These are phyloP conservation scores for Fusarium goolgardi DNA, from an alignment of 2,329 filamentous ascomycete genomes.

Conservation along the genomic window DNA sequence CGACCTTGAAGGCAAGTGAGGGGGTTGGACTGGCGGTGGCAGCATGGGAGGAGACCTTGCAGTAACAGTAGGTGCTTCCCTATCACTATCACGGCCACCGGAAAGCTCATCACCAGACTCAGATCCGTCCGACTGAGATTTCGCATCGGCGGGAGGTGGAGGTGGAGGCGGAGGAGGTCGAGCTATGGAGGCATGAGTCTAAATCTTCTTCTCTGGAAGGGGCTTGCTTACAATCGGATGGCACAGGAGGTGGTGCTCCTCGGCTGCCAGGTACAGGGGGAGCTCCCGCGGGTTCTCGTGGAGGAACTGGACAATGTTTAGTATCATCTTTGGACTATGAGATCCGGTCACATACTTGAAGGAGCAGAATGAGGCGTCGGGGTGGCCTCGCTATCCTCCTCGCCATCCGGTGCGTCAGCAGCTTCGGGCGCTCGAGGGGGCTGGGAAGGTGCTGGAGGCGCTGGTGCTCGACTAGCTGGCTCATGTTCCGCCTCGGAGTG, in stretches of 20 bases:
- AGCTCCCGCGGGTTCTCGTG: slow-evolving; percentile 52
- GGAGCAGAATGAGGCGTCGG: slow-evolving; percentile 48
- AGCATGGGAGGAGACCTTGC: slow-evolving; percentile 58
- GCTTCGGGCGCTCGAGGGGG: slow-evolving; percentile 34
- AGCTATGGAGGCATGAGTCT: slow-evolving; percentile 58
- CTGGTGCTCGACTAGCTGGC: slow-evolving; percentile 43
- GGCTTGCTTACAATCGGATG: slow-evolving; percentile 67
- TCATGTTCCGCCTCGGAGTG: slow-evolving; percentile 53
- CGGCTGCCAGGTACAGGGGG: slow-evolving; percentile 62
- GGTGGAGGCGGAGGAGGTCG: slow-evolving; percentile 67
- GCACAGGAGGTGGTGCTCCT: slow-evolving; percentile 68
- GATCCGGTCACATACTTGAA: slow-evolving; percentile 33
- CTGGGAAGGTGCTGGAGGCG: slow-evolving; percentile 49
- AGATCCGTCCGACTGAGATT: slow-evolving; percentile 80
- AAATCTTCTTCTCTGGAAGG: slow-evolving; percentile 43
- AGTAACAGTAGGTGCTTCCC: slow-evolving; percentile 46
- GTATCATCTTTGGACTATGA: not conserved
- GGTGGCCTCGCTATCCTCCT: slow-evolving; percentile 53
- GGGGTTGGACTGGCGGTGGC: slow-evolving; percentile 51
- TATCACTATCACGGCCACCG: slow-evolving; percentile 57
- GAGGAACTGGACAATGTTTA: slow-evolving; percentile 50
- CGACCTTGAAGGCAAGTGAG: slow-evolving; percentile 48
- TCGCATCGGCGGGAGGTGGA: slow-evolving; percentile 63
- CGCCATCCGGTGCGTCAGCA: slow-evolving; percentile 44
- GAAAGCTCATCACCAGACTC: slow-evolving; percentile 91